phyloP scores from a whole-genome alignment of 352 stramenopile genomes.

The Phytophthora foliorum region DNA sequence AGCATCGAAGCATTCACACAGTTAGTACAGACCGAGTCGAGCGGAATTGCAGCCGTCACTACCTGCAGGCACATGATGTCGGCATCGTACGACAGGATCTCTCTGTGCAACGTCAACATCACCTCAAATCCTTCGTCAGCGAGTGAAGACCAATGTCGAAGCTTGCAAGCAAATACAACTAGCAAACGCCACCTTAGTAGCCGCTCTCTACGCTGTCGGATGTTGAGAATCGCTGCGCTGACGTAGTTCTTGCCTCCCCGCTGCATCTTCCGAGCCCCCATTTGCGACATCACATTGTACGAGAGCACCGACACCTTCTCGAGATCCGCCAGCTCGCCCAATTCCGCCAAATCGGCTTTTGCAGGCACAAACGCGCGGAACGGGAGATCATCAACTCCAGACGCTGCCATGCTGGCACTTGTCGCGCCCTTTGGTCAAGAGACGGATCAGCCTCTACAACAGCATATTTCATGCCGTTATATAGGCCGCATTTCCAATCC shows the following conservation, averaged over 20 bases:
- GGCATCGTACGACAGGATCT: slow-evolving; percentile 81
- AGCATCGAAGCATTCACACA: background rate
- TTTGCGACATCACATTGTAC: slow-evolving; percentile 89
- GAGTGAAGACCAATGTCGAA: background rate
- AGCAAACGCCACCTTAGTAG: slow-evolving; percentile 54
- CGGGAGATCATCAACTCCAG: slow-evolving; percentile 4
- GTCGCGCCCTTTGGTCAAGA: background rate
- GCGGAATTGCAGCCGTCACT: background rate
- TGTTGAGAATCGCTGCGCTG: slow-evolving; percentile 60
- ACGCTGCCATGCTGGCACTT: background rate
- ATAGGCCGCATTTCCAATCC: background rate
- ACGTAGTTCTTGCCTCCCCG: slow-evolving; percentile 63
- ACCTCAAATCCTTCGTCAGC: background rate
- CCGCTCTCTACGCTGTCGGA: slow-evolving; percentile 56
- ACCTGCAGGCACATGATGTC: slow-evolving; percentile 90
- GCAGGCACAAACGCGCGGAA: slow-evolving; percentile 62
- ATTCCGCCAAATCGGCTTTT: slow-evolving; percentile 45
- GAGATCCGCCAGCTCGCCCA: slow-evolving; percentile 53
- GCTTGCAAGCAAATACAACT: background rate
- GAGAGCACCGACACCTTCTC: slow-evolving; percentile 77
- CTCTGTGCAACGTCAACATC: slow-evolving; percentile 35
- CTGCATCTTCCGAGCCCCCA: slow-evolving; percentile 65
- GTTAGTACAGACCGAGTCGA: background rate
- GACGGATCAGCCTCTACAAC: background rate
- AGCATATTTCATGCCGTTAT: background rate